phyloP scores from a whole-genome alignment of 805 yeast species.

The Starmerella apis region DNA sequence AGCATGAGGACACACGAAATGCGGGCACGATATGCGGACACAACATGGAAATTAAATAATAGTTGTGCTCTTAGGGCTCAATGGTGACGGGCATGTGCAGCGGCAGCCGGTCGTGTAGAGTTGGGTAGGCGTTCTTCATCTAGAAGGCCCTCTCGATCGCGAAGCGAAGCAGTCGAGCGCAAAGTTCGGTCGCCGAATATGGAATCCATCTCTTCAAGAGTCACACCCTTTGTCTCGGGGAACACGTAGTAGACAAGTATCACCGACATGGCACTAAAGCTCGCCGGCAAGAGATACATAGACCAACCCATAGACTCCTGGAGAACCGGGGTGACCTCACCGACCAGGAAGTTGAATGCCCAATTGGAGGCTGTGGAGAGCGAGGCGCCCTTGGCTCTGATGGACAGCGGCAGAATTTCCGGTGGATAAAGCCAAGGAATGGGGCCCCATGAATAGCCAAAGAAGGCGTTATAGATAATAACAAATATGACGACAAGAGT shows the following conservation, averaged over 20 bases:
- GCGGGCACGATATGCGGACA: too few relatives aligned
- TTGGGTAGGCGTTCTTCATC: slow-evolving; percentile 2
- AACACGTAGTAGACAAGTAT: slow-evolving; percentile 59
- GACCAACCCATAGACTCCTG: slow-evolving; percentile 70
- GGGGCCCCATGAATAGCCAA: slow-evolving; percentile 92
- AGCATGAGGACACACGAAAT: too few relatives aligned
- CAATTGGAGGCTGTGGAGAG: slow-evolving; percentile 86
- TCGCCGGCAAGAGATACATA: slow-evolving; percentile 70
- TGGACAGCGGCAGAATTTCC: slow-evolving; percentile 73
- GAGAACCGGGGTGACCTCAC: slow-evolving; percentile 80
- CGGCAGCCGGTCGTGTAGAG: background rate
- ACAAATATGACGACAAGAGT: slow-evolving; percentile 64
- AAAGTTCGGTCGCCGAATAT: slow-evolving; percentile 60
- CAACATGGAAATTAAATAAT: too few relatives aligned
- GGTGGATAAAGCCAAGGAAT: slow-evolving; percentile 83
- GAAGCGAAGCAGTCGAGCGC: slow-evolving; percentile 22
- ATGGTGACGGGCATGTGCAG: background rate
- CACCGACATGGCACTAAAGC: slow-evolving; percentile 63
- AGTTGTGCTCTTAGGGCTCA: too few relatives aligned
- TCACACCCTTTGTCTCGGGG: slow-evolving; percentile 86
- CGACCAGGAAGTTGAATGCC: slow-evolving; percentile 86
- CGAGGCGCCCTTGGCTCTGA: slow-evolving; percentile 84
- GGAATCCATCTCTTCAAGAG: slow-evolving; percentile 84
- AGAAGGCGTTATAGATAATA: slow-evolving; percentile 63
- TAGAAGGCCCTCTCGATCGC: slow-evolving; percentile 8